Percentiles rank a stretch among this genome's conserved stretches.
Conservation (phyloP, 805 yeast species). For the Schwanniomyces yamadae region DNA sequence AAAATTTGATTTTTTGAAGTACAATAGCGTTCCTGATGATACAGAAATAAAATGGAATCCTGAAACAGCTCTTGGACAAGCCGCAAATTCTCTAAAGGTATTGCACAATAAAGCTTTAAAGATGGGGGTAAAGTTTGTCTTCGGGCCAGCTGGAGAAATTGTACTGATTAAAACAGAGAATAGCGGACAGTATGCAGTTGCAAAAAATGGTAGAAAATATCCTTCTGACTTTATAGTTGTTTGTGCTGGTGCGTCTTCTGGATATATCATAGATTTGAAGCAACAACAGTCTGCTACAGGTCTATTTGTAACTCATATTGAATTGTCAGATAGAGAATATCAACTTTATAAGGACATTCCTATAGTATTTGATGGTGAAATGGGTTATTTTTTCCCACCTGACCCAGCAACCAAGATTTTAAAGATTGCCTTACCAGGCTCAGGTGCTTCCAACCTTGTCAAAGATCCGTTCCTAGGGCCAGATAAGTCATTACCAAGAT, state of each 20-base stretch:
- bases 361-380: conserved; percentile 39
- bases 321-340: conserved; percentile 33
- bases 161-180: neutral
- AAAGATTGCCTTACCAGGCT: conserved; percentile 34
- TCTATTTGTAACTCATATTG: conserved; percentile 33
- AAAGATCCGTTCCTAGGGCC: conserved; percentile 6
- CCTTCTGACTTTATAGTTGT: conserved; percentile 34
- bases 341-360: conserved; percentile 37
- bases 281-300: conserved; percentile 38
- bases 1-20: conserved; percentile 32
- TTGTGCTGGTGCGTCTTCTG: conserved; percentile 39
- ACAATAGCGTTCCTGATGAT: conserved; percentile 20
- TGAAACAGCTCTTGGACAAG: conserved; percentile 33
- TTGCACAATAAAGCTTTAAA: conserved; percentile 22
- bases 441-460: conserved; percentile 21
- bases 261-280: conserved; percentile 24
- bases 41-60: conserved; percentile 19
- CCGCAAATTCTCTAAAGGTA: conserved; percentile 32
- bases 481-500: conserved; percentile 35
- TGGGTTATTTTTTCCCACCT: conserved; percentile 49
- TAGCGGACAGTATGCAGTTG: neutral
- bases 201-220: conserved; percentile 9
- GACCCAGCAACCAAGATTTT: conserved; percentile 30
- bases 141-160: conserved; percentile 21
- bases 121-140: conserved; percentile 33